Percentiles rank a stretch among this genome's conserved stretches.
These are phyloP conservation scores for Hanseniaspora sp. DNA, from an alignment of 1,139 yeast genomes.

Conservation along the genomic window DNA sequence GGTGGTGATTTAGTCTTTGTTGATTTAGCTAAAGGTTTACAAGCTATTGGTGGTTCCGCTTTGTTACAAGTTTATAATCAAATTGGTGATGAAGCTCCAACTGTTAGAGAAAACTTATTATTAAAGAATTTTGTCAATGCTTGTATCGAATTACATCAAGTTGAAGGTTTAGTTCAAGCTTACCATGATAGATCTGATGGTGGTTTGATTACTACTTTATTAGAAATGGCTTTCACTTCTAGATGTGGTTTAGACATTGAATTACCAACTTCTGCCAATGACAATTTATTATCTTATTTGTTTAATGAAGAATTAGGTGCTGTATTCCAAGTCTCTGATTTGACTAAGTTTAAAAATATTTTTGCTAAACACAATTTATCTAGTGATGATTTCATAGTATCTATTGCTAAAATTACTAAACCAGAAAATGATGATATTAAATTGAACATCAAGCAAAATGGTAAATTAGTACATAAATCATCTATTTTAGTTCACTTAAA, in stretches of 20 bases:
- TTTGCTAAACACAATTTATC: conserved; percentile 51
- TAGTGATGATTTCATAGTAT: conserved; percentile 38
- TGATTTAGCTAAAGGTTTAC: conserved; percentile 49
- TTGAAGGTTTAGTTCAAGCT: conserved; percentile 44
- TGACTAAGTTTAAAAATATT: conserved; percentile 43
- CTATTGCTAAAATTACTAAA: conserved; percentile 55
- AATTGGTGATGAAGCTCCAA: conserved; percentile 75
- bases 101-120: conserved; percentile 55
- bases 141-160: conserved; percentile 59
- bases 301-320: conserved; percentile 95
- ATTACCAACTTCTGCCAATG: conserved; percentile 24
- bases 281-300: conserved; percentile 41
- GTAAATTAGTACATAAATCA: conserved; percentile 36
- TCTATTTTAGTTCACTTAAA: conserved; percentile 67
- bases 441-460: conserved; percentile 40
- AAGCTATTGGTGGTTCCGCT: conserved; percentile 84
- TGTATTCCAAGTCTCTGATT: conserved; percentile 73
- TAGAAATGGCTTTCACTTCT: conserved; percentile 96
- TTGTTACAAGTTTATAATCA: conserved; percentile 85
- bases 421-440: conserved; percentile 37
- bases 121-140: conserved; percentile 64
- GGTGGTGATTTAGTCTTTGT: conserved; percentile 57
- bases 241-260: conserved; percentile 63
- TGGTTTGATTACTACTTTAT: conserved; percentile 73
- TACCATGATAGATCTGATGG: conserved; percentile 98